These are phyloP conservation scores for Lobosporangium transversale DNA, from an alignment of 192 early-diverging fungal genomes.

Conservation along the genomic window DNA sequence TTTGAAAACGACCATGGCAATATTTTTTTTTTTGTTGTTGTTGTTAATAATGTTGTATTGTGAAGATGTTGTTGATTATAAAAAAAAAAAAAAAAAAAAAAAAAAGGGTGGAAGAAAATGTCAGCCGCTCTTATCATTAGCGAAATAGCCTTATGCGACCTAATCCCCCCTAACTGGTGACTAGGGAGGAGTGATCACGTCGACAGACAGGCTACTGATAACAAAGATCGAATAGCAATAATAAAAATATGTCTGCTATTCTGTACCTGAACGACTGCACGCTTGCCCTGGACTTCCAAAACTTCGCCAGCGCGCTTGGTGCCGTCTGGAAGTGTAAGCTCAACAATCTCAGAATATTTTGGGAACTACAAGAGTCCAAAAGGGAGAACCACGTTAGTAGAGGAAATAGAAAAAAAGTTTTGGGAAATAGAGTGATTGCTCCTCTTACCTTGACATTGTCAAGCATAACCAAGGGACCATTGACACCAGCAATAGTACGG, in stretches of 20 bases:
- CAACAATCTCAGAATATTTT: conserved; percentile 97
- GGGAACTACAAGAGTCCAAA: conserved; percentile 72
- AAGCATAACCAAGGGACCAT: conserved; percentile 97
- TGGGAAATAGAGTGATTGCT: neutral
- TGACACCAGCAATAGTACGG: conserved; percentile 96
- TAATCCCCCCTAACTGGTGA: conserved; percentile 20
- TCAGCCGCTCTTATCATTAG: conserved; percentile 25
- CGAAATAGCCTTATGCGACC: conserved; percentile 3
- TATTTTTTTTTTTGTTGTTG: too few species aligned
- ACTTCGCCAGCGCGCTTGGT: conserved; percentile 95
- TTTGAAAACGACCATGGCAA: conserved; percentile 2
- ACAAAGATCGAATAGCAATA: neutral
- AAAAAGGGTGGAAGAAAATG: conserved; percentile 11
- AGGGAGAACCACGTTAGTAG: neutral
- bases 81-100: too few species aligned
- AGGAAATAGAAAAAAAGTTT: neutral
- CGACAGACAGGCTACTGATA: neutral
- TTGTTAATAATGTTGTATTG: neutral
- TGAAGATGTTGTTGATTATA: too few species aligned
- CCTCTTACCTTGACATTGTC: conserved; percentile 93
- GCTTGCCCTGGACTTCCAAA: conserved; percentile 95
- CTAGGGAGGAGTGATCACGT: conserved; percentile 42
- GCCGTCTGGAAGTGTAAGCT: conserved; percentile 96
- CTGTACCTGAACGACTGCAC: conserved; percentile 91
- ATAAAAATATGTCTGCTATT: neutral